A percentile compares a stretch with the other conserved stretches of the same genome.
phyloP scores from a whole-genome alignment of 768 basidiomycete species.

The Tephrocybe rancida region DNA sequence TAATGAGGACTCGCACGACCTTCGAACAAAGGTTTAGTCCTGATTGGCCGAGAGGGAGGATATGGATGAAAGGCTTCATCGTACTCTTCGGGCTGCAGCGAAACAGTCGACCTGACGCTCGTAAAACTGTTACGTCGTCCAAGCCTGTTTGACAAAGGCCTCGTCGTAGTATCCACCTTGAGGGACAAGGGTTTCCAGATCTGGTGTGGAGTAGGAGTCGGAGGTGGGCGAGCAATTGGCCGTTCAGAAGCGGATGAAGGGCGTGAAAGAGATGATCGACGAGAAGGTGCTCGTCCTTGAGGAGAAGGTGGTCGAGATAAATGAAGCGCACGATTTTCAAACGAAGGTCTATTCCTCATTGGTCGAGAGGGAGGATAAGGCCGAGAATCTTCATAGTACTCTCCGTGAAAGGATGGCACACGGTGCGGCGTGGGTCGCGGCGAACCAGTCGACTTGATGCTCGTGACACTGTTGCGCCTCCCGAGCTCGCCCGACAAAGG shows the following conservation, averaged over 20 bases:
- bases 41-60: conserved; percentile 21
- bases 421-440: conserved; percentile 20
- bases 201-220: conserved; percentile 43
- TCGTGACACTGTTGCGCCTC: conserved; percentile 50
- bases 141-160: conserved; percentile 38
- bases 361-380: conserved; percentile 19
- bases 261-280: conserved; percentile 12
- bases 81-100: no score
- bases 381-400: conserved; percentile 10
- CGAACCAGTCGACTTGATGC: conserved; percentile 47
- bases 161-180: conserved; percentile 44
- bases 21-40: conserved; percentile 27
- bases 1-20: conserved; percentile 16
- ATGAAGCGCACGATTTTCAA: conserved; percentile 20
- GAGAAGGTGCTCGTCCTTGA: conserved; percentile 6
- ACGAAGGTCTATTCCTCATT: conserved; percentile 27
- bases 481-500: conserved; percentile 40
- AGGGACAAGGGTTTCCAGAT: conserved; percentile 53
- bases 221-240: conserved; percentile 32
- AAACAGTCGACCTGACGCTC: conserved; percentile 49
- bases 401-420: conserved; percentile 19
- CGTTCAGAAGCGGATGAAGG: conserved; percentile 29
- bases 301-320: conserved; percentile 9
- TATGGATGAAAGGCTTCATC: conserved; percentile 15
- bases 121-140: conserved; percentile 50